Percentiles rank a stretch among this genome's conserved stretches.
Conservation (phyloP, 129 eudicot species). For the Ambrosia artemisiifolia region DNA sequence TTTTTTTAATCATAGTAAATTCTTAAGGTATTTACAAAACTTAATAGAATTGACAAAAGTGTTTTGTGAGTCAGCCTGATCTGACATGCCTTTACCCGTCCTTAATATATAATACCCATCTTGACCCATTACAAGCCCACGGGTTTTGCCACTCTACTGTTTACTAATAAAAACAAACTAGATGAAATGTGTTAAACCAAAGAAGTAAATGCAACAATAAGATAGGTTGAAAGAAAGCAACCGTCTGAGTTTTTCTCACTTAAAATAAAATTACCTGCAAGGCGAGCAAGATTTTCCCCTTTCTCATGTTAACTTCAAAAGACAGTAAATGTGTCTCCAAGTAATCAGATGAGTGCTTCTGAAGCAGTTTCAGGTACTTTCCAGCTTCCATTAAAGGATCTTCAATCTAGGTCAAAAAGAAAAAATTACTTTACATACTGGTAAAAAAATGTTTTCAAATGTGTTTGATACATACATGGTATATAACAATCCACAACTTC, state of each 20-base stretch:
- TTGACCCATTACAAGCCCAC: background rate
- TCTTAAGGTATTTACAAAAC: background rate
- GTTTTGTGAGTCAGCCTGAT: too few relatives aligned
- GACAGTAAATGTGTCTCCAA: slow-evolving; percentile 87
- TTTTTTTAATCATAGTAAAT: background rate
- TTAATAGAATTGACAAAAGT: too few relatives aligned
- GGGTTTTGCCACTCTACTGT: background rate
- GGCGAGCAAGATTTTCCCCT: slow-evolving; percentile 79
- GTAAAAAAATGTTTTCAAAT: background rate
- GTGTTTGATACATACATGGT: background rate
- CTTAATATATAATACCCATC: background rate
- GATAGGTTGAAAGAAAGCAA: background rate
- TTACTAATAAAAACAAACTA: slow-evolving; percentile 5
- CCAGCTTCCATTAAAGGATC: slow-evolving; percentile 88
- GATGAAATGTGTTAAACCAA: too few relatives aligned
- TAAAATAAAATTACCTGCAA: slow-evolving; percentile 56
- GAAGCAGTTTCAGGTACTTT: slow-evolving; percentile 83
- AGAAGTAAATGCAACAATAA: background rate
- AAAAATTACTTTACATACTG: background rate
- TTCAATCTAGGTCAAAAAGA: slow-evolving; percentile 54
- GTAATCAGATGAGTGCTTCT: slow-evolving; percentile 75
- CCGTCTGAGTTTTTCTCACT: background rate
- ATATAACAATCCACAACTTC: background rate
- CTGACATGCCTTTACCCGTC: background rate
- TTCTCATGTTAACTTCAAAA: slow-evolving; percentile 93